These are phyloP conservation scores for Pyricularia sp. DNA, from an alignment of 2,329 filamentous ascomycete genomes.

Conservation along the genomic window DNA sequence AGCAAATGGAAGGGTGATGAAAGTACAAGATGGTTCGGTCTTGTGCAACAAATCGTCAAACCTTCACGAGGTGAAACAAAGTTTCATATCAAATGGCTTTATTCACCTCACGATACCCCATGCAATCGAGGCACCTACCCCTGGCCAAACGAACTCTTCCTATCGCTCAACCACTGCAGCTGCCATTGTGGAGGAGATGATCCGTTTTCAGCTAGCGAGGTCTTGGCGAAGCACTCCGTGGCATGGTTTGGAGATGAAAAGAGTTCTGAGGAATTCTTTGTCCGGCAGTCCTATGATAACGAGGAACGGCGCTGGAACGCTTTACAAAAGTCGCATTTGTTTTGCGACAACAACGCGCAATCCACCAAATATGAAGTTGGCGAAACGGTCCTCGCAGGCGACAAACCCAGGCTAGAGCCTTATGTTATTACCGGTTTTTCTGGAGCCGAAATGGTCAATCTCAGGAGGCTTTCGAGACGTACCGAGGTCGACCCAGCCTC, in stretches of 20 bases:
- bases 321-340: conserved; percentile 42
- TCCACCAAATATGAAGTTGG: conserved; percentile 34
- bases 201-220: conserved; percentile 42
- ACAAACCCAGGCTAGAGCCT: conserved; percentile 40
- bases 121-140: conserved; percentile 61
- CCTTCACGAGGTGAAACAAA: conserved; percentile 23
- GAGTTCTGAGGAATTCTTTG: conserved; percentile 45
- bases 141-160: conserved; percentile 62
- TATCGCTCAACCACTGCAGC: conserved; percentile 63
- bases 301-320: conserved; percentile 53
- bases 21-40: conserved; percentile 54
- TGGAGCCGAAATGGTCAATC: conserved; percentile 21
- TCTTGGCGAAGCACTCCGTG: conserved; percentile 48
- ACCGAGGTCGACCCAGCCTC: not conserved
- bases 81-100: conserved; percentile 67
- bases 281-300: conserved; percentile 60
- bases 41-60: conserved; percentile 49
- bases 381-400: conserved; percentile 47
- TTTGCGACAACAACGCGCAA: conserved; percentile 26
- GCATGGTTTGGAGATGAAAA: conserved; percentile 45
- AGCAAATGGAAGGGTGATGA: conserved; percentile 46
- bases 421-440: conserved; percentile 43
- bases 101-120: conserved; percentile 60
- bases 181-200: conserved; percentile 36
- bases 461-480: conserved; percentile 36